Base-by-base conservation (phyloP, 306 rosid species). In the Psophocarpus tetragonolobus region DNA sequence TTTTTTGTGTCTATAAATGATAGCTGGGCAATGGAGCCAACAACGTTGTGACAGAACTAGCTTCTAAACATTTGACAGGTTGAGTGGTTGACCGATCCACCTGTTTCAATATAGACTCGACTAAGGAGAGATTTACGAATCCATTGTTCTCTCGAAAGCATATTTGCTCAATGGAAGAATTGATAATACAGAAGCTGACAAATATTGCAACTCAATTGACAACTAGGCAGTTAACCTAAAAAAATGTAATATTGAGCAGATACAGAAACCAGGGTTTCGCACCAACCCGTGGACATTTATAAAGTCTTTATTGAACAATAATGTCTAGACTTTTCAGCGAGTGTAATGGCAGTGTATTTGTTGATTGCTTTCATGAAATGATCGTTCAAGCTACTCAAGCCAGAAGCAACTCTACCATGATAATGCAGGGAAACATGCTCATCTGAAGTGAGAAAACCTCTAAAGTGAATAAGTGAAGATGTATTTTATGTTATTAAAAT, bases 361-460 rank as follows among this genome's bases (percentile, higher is more conserved):
- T 58, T 20, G 24, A 65, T 45, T 32, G 74, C 81, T 82, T 67
- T 35, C 42, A 68, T 11, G 80, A 30, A 81, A 72, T 44, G 71
- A 68, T 53, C 47, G 64, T 66, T 29, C 44, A 63, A 41, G 56
- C 27, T 13, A 57, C 77, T 67, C 68, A 26, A 41, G 75, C 78
- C 48, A 48, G 77, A 68, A 74, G 80, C 66, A 24, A 73, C 53
- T 45, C 41, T 73, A 63, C 48, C 3, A 70, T 68, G 44, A 68
- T 9, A 68, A 60, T 32, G 48, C 71, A 10, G 17, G 50, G 8
- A 63, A 63, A 63, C 7, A 35, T n/a, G 45, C 47, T 63, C 47
- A 8, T 20, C 47, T 35, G 14, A 35, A 18, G 30, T 63, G 70
- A 17, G 70, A 63, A 61, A 32, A 62, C 68, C 67, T 30, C 42